Evolutionary conservation across 495 filamentous ascomycete species (phyloP), one percentile per base, ranked within the genome.

Genomic region (Glutinoglossum americanum): DNA sequence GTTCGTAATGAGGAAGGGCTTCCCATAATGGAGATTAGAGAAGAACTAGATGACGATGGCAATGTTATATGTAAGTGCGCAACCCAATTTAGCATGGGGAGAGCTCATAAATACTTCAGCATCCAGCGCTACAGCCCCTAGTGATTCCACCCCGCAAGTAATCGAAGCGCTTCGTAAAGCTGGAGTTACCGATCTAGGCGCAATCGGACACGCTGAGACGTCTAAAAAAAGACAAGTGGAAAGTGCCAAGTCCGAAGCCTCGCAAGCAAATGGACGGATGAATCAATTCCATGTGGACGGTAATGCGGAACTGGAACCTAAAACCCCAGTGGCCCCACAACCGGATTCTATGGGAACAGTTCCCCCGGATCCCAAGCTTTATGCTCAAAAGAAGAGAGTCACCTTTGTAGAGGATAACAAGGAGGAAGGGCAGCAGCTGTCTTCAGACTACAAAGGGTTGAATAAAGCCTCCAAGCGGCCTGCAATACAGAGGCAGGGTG

Each of bases 11-110:
- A 84, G 57, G 82, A 83, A 35, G 72, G 81, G 59, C 66, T 89
- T 49, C 83, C 87, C 2, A 74, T 94, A 55, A 85, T 80, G 23
- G 90, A 96, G 56, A 96, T 98, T 59, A 69, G 81, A 45, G 90
- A 98, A 67, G 83, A 94, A 69, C 72, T 98, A 49, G 92, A 98
- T 66, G 90, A 95, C 21, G 81, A 94, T 19, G 92, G 80, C 19
- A 90, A 94, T 63, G 75, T 97, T 11, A 71, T 95, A 32, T 82
- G 62, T 64, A 57, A n/a, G 33, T 35, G 41, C n/a, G 3, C 41
- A 45, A 21, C 21, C 2, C 3, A 19, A 15, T 10, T 28, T 23
- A 53, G 4, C 23, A 30, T 17, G 3, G 3, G 49, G 26, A 25
- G 5, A 17, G 49, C 49, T 32, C 13, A 53, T 11, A 30, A 30